Evolutionary conservation across 768 basidiomycete genomes (phyloP), one percentile per base, ranked within the genome.

Genomic region (Trametes elegans): DNA sequence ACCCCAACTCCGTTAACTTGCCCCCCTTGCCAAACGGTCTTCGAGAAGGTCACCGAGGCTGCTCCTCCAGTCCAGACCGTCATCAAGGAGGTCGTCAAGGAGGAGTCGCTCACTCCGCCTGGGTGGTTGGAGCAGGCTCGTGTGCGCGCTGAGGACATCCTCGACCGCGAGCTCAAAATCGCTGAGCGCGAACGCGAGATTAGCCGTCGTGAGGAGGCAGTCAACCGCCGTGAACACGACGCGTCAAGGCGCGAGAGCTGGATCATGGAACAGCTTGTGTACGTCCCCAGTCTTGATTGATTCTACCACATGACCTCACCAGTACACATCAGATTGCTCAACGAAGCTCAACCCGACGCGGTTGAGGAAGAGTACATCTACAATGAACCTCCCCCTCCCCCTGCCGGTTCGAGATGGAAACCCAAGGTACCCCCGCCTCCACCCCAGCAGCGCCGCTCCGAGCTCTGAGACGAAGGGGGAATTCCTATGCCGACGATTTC

Each of bases 261-360:
- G 91, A 92, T 93, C 64, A 92, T 93, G 90, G 92, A 93, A 59
- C 91, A 93, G 64, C 81, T 93, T 31, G 84, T 90, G 92, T 93
- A 76, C 61, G 85, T 75, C 35, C 19, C 7, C 16, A 5, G 11
- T 2, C n/a, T 24, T 14, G 9, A n/a, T 1, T 26, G 21, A 19
- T n/a, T 32, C 11, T 47, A 14, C 28, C 43, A 63, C 11, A 46
- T 14, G 2, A 47, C n/a, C 43, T 50, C 3, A 28, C 19, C 19
- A 13, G 7, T 8, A 14, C 16, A 0, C 19, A 21, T 50, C n/a
- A n/a, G 53, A 88, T 87, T 69, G 73, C 80, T 57, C 59, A 86
- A 83, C 54, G 87, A 88, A 46, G 86, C 87, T 41, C 73, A 72
- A 21, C 78, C 85, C 46, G 76, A 81, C 48, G 71, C 77, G 27